Evolutionary conservation across 352 stramenopile species (phyloP), one percentile per base, ranked within the genome.

Genomic region (Plasmopara viticola): DNA sequence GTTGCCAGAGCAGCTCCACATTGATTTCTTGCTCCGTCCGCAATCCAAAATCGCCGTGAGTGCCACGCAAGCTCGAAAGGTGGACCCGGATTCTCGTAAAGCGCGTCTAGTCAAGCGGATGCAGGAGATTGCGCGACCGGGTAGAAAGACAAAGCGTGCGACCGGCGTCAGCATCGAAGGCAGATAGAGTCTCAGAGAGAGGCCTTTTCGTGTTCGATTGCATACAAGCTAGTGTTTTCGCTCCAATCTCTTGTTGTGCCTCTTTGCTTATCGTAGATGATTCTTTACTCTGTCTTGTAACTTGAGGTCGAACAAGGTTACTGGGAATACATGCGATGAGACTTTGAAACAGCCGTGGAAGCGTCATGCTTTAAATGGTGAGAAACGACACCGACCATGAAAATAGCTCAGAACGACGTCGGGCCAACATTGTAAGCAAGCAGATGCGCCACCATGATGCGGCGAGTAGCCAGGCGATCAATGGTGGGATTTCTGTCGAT

Each of bases 11-110:
- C 72, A 87, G 50, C 62, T 94, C 38, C 78, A 83, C 42, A 80
- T 94, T 45, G 78, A 94, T 60, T 94, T 88, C 51, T 51, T 91
- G 48, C 78, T 88, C 38, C 77, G 84, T n/a, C 84, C 84, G 30
- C 81, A 86, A 41, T 80, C 84, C 14, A 92, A 92, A 62, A 68
- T 91, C 17, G 81, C 90, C 48, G 60, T 90, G 40, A 78, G 77
- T 51, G 59, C 70, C n/a, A 55, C 73, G 10, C 62, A 72, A 20
- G 50, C 70, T 17, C 81, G 81, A 52, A 93, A 93, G 25, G 58
- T 67, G 6, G 82, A 94, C 28, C 62, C 66, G 6, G 84, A 94
- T 51, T 84, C 81, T 30, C 79, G 83, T 25, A 94, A 94, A 62
- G 68, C 66, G n/a, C 78, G 80, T 6, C 62, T 94, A n/a, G 29